Base-by-base conservation (phyloP, 805 yeast species). In the Suhomyces faveliae region DNA sequence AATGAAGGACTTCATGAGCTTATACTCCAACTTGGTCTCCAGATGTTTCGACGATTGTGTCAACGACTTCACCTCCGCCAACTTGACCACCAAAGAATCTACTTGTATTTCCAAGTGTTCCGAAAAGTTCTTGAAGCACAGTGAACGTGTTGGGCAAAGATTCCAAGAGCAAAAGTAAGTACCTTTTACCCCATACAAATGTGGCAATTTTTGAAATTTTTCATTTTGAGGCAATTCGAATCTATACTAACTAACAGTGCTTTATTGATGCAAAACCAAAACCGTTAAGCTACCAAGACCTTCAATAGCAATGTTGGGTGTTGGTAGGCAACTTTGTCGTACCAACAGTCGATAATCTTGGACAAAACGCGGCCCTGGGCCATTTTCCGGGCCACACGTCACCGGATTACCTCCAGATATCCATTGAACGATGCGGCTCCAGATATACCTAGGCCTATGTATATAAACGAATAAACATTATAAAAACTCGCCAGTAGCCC, bases 31-130 rank as follows among this genome's bases (percentile, higher is more conserved):
- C 67, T 80, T 94, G 61, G 98, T 94, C 46, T 95, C 92, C 71
- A 87, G 96, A 77, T 94, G 99, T 77, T 94, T 94, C 77, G 82
- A 83, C 51, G 98, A 94, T 74, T 94, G 99, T 76, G 97, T 94
- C 66, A 92, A 91, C 69, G 99, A 94, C 70, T 92, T 94, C 83
- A 94, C 99, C 49, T 89, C 98, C 38, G 84, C 85, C 66, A 82
- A 83, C 64, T 80, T 94, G 66, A 84, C 96, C 53, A 69, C 83
- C 62, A 89, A 87, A 76, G 99, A 94, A 71, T 83, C 83, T 56
- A 62, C 83, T 21, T 94, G 99, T 74, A 81, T 94, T 53, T 76
- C 82, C 77, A 87, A 87, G 71, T 94, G 99, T 70, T 86, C 97
- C 43, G 98, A 92, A 72, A 94, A 94, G 78, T 94, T 94, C 82